Conservation (phyloP, 345 rosid species). For the Citrus inodora region DNA sequence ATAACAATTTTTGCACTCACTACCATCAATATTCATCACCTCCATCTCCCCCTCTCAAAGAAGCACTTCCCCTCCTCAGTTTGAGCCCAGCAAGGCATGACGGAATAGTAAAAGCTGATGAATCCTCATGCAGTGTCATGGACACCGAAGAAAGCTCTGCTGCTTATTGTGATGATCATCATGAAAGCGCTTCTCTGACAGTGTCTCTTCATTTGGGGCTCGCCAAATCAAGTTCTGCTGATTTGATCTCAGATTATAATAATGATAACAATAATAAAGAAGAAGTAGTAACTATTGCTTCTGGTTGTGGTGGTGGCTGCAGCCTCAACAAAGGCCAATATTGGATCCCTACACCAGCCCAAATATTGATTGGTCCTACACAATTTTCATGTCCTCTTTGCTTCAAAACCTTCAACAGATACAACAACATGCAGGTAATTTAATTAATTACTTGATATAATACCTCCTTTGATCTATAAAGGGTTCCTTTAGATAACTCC, state of each 20-base stretch:
- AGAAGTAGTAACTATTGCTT: constrained; percentile 34
- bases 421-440: constrained; percentile 98
- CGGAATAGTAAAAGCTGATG: constrained; percentile 18
- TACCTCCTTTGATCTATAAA: constrained; percentile 9
- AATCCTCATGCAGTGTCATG: constrained; percentile 31
- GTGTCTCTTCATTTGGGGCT: constrained; percentile 91
- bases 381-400: constrained; percentile 99
- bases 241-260: constrained; percentile 27
- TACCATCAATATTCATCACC: constrained; percentile 27
- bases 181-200: constrained; percentile 35
- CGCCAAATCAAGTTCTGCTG: constrained; percentile 44
- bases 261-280: constrained; percentile 24
- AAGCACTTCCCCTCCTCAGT: constrained; percentile 90
- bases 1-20: constrained; percentile 12
- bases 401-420: constrained; percentile 98
- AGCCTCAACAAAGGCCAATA: constrained; percentile 70
- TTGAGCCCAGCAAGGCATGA: constrained; percentile 60
- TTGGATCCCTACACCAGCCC: constrained; percentile 99
- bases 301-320: constrained; percentile 15
- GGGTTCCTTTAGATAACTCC: constrained; percentile 15
- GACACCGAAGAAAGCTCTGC: constrained; percentile 36
- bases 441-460: neutral
- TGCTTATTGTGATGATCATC: constrained; percentile 28
- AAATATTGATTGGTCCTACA: constrained; percentile 94
- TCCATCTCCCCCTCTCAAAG: constrained; percentile 73